Base-by-base conservation (phyloP, 805 yeast genomes). In the Saccharomycopsis guyanensis region DNA sequence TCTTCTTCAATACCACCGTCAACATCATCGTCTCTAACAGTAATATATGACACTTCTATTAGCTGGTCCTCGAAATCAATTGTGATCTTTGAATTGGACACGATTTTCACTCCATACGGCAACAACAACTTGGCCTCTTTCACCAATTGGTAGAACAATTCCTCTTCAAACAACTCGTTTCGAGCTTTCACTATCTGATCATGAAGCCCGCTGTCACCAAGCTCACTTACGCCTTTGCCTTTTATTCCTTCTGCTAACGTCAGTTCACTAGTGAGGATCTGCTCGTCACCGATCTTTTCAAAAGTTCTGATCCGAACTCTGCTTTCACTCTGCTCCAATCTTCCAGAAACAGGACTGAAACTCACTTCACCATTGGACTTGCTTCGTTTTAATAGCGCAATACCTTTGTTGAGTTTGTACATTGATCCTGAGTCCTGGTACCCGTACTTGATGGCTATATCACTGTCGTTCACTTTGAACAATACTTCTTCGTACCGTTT, bases 341-440 rank as follows among this genome's bases (percentile, higher is more conserved):
- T 44, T 62, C 70, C 54, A 57, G 66, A 25, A 56, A 50, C 7
- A 70, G 69, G 3, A 62, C 55, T 51, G 65, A 47, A 47, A 22
- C 25, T 32, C 18, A 47, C 36, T 4, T 18, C 44, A 18, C 47
- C 46, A 27, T 18, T 46, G 24, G 32, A 23, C 36, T 47, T 40
- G 13, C 73, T 64, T 46, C 80, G 77, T 40, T 77, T 73, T 51
- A 88, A 64, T 0, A 83, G 61, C 0, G 95, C 97, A 37, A 82
- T 64, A 2, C 97, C 97, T 53, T 75, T 72, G 55, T 86, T 89
- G 46, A 63, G 64, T 48, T 66, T 68, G 56, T 77, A 86, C 18
- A 69, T 75, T 1, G 95, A 85, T 0, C 97, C 98, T 0, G 95
- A 79, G 61, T 89, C 97, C 15, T 83, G 89, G 65, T 76, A 91